Percentiles rank a stretch among this genome's conserved stretches.
These are phyloP conservation scores for Extremus antarcticus DNA, from an alignment of 495 filamentous ascomycete species.

Conservation along the genomic window DNA sequence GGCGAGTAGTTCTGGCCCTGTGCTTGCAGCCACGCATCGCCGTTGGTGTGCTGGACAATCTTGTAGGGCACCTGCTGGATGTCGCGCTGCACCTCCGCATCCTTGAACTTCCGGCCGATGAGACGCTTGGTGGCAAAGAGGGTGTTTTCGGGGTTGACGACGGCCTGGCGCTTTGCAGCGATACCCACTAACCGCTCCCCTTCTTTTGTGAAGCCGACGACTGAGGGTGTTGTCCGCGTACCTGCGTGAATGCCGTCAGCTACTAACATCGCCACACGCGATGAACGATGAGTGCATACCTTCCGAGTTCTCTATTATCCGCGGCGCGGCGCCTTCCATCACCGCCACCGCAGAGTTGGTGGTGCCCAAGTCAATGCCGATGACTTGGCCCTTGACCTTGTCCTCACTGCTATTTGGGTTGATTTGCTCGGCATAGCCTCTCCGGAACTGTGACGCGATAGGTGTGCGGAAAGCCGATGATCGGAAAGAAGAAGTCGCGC, in stretches of 20 bases:
- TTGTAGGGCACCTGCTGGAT: constrained; percentile 99
- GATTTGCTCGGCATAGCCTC: constrained; percentile 61
- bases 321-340: constrained; percentile 91
- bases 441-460: constrained; percentile 45
- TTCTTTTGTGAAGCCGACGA: constrained; percentile 93
- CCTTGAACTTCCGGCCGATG: constrained; percentile 96
- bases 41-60: constrained; percentile 96
- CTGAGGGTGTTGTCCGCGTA: constrained; percentile 91
- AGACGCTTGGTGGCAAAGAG: constrained; percentile 99
- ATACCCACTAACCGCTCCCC: constrained; percentile 97
- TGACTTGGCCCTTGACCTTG: constrained; percentile 90
- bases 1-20: constrained; percentile 96
- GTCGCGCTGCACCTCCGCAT: constrained; percentile 91
- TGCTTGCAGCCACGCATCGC: constrained; percentile 95
- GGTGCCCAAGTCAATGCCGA: constrained; percentile 97
- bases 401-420: constrained; percentile 48
- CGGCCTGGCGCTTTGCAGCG: constrained; percentile 95
- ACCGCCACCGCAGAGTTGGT: constrained; percentile 97
- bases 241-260: constrained; percentile 39
- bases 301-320: constrained; percentile 96
- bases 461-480: constrained; percentile 47
- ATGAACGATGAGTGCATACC: constrained; percentile 41
- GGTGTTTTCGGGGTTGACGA: constrained; percentile 98
- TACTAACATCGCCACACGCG: neutral
- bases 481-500: constrained; percentile 47